Evolutionary conservation across 176 grass and related monocot genomes (phyloP).

Genomic region (Hordeum marinum): DNA sequence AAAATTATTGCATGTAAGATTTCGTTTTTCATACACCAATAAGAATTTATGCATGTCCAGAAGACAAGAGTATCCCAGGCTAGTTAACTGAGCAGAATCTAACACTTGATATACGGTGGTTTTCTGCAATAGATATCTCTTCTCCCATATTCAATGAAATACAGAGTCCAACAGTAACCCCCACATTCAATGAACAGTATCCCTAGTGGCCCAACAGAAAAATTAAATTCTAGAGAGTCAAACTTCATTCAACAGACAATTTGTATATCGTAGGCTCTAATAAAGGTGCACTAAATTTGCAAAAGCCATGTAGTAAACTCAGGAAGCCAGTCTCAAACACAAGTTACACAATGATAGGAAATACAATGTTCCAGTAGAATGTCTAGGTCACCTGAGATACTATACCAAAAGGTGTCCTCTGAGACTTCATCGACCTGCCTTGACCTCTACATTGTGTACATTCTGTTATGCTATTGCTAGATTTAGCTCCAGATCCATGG

Average conservation of each 20-base stretch:
- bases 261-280: background rate
- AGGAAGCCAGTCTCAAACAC: background rate
- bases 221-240: background rate
- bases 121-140: background rate
- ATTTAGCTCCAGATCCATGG: constrained; percentile 75
- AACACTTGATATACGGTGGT: background rate
- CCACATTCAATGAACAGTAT: background rate
- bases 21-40: background rate
- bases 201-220: background rate
- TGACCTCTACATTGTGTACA: constrained; percentile 73
- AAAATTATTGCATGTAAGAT: background rate
- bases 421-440: constrained; percentile 63
- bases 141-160: background rate
- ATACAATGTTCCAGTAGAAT: background rate
- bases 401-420: constrained; percentile 77
- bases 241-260: background rate
- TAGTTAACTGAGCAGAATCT: background rate
- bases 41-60: background rate
- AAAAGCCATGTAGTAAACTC: background rate
- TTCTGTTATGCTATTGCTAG: constrained; percentile 44
- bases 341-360: constrained; percentile 14
- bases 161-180: background rate
- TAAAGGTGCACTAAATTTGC: background rate
- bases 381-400: constrained; percentile 70
- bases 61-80: background rate